phyloP scores from a whole-genome alignment of 1,284 basidiomycete species.

The Coniophora puteana region DNA sequence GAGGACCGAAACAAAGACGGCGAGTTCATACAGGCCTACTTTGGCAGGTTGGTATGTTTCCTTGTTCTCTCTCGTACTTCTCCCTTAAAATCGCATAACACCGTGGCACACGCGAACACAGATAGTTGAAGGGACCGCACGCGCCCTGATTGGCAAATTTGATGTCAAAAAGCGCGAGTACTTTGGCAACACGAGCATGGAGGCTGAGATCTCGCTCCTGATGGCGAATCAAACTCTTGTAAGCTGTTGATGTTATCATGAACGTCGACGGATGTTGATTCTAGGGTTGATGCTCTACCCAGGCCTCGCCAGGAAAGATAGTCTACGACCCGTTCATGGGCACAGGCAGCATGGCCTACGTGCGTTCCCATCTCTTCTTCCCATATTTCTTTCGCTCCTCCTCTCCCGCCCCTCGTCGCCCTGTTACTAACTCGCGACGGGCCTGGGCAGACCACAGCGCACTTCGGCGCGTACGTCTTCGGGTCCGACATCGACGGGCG shows the following conservation, averaged over 20 bases:
- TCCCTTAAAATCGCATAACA: neutral
- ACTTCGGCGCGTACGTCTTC: constrained; percentile 85
- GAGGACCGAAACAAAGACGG: constrained; percentile 61
- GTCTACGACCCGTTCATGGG: constrained; percentile 97
- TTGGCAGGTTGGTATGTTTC: constrained; percentile 80
- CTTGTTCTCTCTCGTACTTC: neutral
- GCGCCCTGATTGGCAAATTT: constrained; percentile 64
- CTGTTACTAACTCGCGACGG: neutral
- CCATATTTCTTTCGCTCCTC: constrained; percentile 4
- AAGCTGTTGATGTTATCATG: constrained; percentile 10
- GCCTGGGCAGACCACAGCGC: constrained; percentile 61
- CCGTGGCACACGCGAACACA: constrained; percentile 23
- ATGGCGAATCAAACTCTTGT: constrained; percentile 97
- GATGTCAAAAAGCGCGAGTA: constrained; percentile 90
- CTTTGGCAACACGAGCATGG: constrained; percentile 98
- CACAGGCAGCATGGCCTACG: constrained; percentile 95
- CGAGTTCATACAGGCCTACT: constrained; percentile 68
- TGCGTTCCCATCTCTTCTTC: constrained; percentile 23
- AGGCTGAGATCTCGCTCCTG: constrained; percentile 89
- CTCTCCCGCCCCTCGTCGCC: constrained; percentile 1
- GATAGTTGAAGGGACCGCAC: constrained; percentile 73
- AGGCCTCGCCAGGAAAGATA: constrained; percentile 86
- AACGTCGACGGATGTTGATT: too few relatives aligned
- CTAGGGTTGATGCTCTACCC: constrained; percentile 5
- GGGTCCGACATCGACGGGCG: constrained; percentile 98